These are phyloP conservation scores for Stephanodiscus triporus DNA, from an alignment of 108 stramenopile genomes.

Conservation along the genomic window DNA sequence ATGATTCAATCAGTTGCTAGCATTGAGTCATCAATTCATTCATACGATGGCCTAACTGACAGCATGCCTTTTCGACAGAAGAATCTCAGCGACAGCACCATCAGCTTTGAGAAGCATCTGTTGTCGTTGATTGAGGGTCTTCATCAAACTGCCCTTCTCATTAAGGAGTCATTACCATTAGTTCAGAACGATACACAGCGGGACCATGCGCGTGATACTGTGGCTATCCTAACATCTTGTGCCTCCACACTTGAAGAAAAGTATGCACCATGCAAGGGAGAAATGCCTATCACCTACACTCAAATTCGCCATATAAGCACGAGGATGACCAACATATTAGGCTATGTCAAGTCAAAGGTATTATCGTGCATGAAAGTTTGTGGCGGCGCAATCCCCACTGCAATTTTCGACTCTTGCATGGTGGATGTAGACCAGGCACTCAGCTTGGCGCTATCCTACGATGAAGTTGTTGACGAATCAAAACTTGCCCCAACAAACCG, in stretches of 20 bases:
- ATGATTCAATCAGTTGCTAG: conserved; percentile 38
- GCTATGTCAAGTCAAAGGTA: conserved; percentile 25
- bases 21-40: conserved; percentile 28
- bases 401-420: conserved; percentile 38
- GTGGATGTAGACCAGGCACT: conserved; percentile 8
- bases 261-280: conserved; percentile 26
- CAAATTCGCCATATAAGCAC: conserved; percentile 15
- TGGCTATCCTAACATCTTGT: conserved; percentile 43
- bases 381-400: conserved; percentile 17
- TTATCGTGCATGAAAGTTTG: conserved; percentile 36
- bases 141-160: conserved; percentile 51
- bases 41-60: conserved; percentile 32
- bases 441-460: conserved; percentile 20
- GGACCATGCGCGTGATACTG: conserved; percentile 29
- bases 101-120: conserved; percentile 47
- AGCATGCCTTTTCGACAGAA: conserved; percentile 52
- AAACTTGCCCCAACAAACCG: neutral
- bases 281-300: conserved; percentile 29
- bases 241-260: conserved; percentile 37
- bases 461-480: conserved; percentile 11
- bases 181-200: conserved; percentile 27
- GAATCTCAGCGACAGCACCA: conserved; percentile 9
- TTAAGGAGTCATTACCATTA: conserved; percentile 42
- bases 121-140: conserved; percentile 50
- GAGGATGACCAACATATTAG: conserved; percentile 10